Conservation (phyloP, 2,329 filamentous ascomycete species). For the Aspergillus uvarum region DNA sequence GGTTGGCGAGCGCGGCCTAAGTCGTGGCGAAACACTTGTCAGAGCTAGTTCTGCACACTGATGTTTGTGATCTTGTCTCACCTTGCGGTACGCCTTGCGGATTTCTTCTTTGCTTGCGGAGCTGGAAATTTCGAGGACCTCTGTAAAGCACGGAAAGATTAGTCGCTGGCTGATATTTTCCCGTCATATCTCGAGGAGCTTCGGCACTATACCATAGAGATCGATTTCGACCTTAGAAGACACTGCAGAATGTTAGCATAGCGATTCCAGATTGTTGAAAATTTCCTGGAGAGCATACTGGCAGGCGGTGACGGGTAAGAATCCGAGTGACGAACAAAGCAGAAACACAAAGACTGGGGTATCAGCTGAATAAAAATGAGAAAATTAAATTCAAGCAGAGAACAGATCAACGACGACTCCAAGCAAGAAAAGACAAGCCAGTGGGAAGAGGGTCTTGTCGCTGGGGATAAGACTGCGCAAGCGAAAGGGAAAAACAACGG, state of each 20-base stretch:
- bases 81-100: conserved; percentile 96
- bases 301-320: conserved; percentile 4
- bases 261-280: neutral
- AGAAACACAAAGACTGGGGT: neutral
- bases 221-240: conserved; percentile 47
- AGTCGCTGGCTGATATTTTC: neutral
- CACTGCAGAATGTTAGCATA: conserved; percentile 20
- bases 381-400: neutral
- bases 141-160: conserved; percentile 47
- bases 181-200: neutral
- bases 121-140: conserved; percentile 73
- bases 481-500: neutral
- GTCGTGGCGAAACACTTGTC: neutral
- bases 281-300: conserved; percentile 17
- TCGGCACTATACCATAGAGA: conserved; percentile 58
- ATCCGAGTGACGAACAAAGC: neutral
- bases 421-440: neutral
- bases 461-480: neutral
- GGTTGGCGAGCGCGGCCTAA: conserved; percentile 80
- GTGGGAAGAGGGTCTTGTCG: neutral
- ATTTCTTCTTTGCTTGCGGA: conserved; percentile 75
- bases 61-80: conserved; percentile 37
- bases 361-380: neutral
- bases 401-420: neutral
- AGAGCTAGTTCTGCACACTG: neutral